These are phyloP conservation scores for Piloderma croceum DNA, from an alignment of 768 basidiomycete species.

Conservation along the genomic window DNA sequence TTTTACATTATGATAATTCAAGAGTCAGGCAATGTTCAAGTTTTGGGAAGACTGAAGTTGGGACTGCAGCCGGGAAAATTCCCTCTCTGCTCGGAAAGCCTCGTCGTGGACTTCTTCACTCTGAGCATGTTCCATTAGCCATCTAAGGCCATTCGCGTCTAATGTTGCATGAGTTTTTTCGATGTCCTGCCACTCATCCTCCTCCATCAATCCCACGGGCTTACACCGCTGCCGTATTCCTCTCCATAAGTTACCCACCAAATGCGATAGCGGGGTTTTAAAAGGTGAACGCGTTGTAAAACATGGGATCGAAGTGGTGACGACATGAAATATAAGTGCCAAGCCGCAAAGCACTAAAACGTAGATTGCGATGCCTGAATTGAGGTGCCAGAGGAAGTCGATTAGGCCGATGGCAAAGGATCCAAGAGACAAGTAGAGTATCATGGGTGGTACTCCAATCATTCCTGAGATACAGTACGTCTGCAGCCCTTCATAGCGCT, in stretches of 20 bases:
- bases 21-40: too few relatives aligned
- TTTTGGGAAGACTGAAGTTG: too few relatives aligned
- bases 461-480: conserved; percentile 13
- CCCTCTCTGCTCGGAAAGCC: conserved; percentile 4
- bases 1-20: too few relatives aligned
- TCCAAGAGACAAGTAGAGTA: conserved; percentile 12
- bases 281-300: conserved; percentile 11
- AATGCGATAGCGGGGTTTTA: conserved; percentile 10
- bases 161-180: conserved; percentile 3
- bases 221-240: conserved; percentile 5
- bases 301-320: conserved; percentile 8
- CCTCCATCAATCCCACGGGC: conserved; percentile 4
- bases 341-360: conserved; percentile 8
- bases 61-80: conserved; percentile 7
- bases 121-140: conserved; percentile 7
- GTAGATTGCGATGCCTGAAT: conserved; percentile 6
- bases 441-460: conserved; percentile 6
- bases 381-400: conserved; percentile 9
- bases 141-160: conserved; percentile 5
- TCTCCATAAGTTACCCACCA: conserved; percentile 11
- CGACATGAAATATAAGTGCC: conserved; percentile 8
- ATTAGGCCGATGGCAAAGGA: conserved; percentile 16
- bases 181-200: conserved; percentile 8
- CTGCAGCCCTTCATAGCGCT: conserved; percentile 11
- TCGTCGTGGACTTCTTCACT: conserved; percentile 5